phyloP scores from a whole-genome alignment of 2,329 filamentous ascomycete species.

The Trichocomaceae sp. region DNA sequence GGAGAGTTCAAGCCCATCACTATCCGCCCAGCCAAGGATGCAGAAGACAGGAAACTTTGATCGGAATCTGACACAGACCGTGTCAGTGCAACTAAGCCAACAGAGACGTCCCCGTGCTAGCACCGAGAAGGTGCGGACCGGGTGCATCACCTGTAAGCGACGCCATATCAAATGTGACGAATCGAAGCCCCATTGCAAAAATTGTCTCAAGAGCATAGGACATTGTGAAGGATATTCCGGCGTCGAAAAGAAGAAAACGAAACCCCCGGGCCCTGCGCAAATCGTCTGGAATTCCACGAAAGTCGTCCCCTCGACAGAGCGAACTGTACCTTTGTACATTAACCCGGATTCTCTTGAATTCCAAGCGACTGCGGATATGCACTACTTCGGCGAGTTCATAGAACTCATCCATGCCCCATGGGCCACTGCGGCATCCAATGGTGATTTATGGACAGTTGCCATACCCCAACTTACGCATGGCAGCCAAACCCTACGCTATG shows the following conservation, averaged over 20 bases:
- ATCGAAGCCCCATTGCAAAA: neutral
- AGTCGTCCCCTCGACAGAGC: neutral
- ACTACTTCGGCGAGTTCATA: slow-evolving; percentile 1
- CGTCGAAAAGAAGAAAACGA: neutral
- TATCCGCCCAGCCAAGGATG: neutral
- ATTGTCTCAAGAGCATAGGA: slow-evolving; percentile 1
- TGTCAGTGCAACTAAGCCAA: neutral
- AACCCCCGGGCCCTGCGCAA: neutral
- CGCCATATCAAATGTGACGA: slow-evolving; percentile 11
- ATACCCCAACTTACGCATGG: slow-evolving; percentile 2
- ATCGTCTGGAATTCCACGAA: slow-evolving; percentile 1
- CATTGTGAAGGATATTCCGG: slow-evolving; percentile 2
- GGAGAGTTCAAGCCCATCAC: neutral
- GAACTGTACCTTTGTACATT: neutral
- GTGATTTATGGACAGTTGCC: slow-evolving; percentile 1
- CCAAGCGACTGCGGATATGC: neutral
- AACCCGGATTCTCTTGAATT: neutral
- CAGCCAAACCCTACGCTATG: slow-evolving; percentile 3
- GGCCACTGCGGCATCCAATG: slow-evolving; percentile 2
- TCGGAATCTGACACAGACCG: neutral
- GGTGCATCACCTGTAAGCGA: slow-evolving; percentile 6
- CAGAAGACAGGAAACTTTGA: neutral
- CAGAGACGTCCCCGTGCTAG: slow-evolving; percentile 4
- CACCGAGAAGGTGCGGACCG: slow-evolving; percentile 5
- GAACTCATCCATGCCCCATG: neutral